A percentile compares a stretch with the other conserved stretches of the same genome.
Conservation (phyloP, 176 grass and related monocot species). For the Elaeis guineensis region DNA sequence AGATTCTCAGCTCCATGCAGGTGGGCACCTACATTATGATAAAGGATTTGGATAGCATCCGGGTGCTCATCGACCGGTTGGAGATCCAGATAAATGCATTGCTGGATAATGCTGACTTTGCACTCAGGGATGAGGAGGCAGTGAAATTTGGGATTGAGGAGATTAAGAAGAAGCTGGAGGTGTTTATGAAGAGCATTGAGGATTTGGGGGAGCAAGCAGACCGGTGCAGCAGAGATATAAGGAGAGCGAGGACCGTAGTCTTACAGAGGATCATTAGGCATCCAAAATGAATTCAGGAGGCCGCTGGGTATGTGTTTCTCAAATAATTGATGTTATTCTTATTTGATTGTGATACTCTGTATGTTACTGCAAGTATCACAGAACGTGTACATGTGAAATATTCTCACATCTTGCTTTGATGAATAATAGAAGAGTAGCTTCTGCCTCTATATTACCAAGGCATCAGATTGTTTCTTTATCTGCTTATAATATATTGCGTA, state of each 20-base stretch:
- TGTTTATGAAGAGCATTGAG: slow-evolving; percentile 13
- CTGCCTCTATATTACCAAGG: no score
- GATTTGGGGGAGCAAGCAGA: slow-evolving; percentile 2
- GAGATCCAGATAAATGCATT: neutral
- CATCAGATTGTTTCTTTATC: no score
- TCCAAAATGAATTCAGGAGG: neutral
- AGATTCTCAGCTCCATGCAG: slow-evolving; percentile 2
- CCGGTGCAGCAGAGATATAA: slow-evolving; percentile 4
- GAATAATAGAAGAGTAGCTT: no score
- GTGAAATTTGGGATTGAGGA: slow-evolving; percentile 10
- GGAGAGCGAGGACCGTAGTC: slow-evolving; percentile 9
- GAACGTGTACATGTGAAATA: no score
- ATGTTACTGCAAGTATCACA: no score
- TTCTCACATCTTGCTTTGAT: no score
- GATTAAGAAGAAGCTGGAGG: slow-evolving; percentile 5
- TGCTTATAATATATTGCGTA: no score
- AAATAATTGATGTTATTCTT: neutral
- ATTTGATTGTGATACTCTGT: neutral
- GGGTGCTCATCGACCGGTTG: neutral
- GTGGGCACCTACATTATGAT: slow-evolving; percentile 5
- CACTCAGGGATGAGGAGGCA: neutral
- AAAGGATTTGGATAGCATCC: slow-evolving; percentile 7
- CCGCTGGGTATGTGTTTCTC: neutral
- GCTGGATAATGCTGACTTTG: neutral
- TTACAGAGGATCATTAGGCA: slow-evolving; percentile 7